Percentiles rank a stretch among this genome's conserved stretches.
Evolutionary conservation across 2,329 filamentous ascomycete species (phyloP).

Genomic region (Fusarium domesticum): DNA sequence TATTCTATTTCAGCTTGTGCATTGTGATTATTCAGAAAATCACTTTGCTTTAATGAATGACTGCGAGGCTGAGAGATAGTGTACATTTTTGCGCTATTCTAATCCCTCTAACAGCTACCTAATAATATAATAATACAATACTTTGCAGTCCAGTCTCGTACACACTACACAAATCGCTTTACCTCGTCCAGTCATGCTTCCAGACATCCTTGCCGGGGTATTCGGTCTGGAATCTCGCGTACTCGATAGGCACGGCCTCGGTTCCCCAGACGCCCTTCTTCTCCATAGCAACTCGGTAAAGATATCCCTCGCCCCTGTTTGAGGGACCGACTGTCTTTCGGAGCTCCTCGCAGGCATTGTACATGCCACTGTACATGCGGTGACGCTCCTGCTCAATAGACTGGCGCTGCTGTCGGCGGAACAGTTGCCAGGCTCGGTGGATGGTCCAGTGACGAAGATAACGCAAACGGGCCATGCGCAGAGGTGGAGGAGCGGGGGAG

Average conservation of each 20-base stretch:
- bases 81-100: not conserved
- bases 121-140: not conserved
- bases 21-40: no score
- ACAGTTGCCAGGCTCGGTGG: conserved; percentile 89
- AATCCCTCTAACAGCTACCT: not conserved
- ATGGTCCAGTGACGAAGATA: conserved; percentile 97
- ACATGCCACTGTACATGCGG: conserved; percentile 79
- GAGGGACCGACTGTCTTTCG: conserved; percentile 57
- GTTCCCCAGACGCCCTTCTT: conserved; percentile 80
- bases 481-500: conserved; percentile 58
- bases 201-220: conserved; percentile 75
- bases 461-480: conserved; percentile 85
- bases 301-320: conserved; percentile 59
- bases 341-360: conserved; percentile 80
- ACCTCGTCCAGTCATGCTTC: conserved; percentile 88
- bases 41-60: no score
- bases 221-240: conserved; percentile 80
- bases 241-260: conserved; percentile 83
- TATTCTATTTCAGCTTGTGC: no score
- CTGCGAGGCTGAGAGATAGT: not conserved
- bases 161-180: conserved; percentile 3
- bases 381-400: conserved; percentile 68
- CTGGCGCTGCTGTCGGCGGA: conserved; percentile 65
- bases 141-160: not conserved
- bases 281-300: conserved; percentile 86